Evolutionary conservation across 768 basidiomycete genomes (phyloP).

Genomic region (Pluteus cervinus): DNA sequence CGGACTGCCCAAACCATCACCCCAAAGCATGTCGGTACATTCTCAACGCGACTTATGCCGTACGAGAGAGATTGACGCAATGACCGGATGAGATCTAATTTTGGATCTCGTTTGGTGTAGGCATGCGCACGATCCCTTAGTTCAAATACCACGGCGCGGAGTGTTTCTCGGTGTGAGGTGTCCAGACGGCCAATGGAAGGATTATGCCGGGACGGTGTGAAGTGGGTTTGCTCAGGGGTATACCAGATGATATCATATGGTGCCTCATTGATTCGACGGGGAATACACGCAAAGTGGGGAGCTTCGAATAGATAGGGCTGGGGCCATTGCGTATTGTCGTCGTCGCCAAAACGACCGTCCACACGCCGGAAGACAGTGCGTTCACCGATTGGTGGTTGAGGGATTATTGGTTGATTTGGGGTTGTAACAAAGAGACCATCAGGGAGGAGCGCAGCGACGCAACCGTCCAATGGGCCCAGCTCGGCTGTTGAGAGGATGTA

Average conservation of each 20-base stretch:
- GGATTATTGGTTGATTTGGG: slow-evolving; percentile 1
- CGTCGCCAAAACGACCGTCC: background rate
- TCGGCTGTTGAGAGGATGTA: no score
- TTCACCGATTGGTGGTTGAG: background rate
- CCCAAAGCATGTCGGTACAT: no score
- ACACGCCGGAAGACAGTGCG: background rate
- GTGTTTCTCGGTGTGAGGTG: no score
- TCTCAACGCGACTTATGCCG: no score
- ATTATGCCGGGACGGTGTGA: background rate
- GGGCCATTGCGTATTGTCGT: slow-evolving; percentile 1
- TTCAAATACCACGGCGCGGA: no score
- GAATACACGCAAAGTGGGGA: slow-evolving; percentile 2
- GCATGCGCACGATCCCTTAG: no score
- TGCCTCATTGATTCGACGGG: background rate
- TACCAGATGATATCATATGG: slow-evolving; percentile 1
- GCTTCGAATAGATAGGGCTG: slow-evolving; percentile 1
- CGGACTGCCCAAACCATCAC: no score
- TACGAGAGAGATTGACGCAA: no score
- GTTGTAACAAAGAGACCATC: slow-evolving; percentile 1
- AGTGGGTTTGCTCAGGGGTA: background rate
- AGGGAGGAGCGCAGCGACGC: background rate
- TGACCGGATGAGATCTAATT: no score
- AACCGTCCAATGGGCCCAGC: slow-evolving; percentile 1
- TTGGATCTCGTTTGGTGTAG: no score
- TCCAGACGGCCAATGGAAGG: background rate